Evolutionary conservation across 2,329 filamentous ascomycete genomes (phyloP).

Genomic region (Aureobasidium sp.): DNA sequence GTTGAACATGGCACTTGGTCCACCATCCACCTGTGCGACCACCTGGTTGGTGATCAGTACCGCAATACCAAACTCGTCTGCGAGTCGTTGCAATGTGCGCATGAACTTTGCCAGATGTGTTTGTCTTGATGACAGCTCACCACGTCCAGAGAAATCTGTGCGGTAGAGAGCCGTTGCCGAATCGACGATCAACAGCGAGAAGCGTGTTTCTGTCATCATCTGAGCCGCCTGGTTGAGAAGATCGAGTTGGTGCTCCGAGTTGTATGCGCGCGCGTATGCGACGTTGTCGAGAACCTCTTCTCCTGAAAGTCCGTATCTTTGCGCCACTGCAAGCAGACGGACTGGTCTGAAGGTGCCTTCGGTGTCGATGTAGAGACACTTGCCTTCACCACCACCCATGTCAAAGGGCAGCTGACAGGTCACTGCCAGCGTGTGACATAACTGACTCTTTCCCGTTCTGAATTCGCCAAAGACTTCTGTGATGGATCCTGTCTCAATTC

Average conservation of each 20-base stretch:
- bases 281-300: constrained; percentile 98
- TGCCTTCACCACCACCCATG: constrained; percentile 97
- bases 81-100: constrained; percentile 71
- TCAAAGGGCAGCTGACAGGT: constrained; percentile 97
- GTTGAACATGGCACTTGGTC: constrained; percentile 96
- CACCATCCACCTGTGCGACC: constrained; percentile 94
- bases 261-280: constrained; percentile 95
- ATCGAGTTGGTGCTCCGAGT: constrained; percentile 95
- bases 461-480: constrained; percentile 99
- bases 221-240: constrained; percentile 88
- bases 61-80: constrained; percentile 83
- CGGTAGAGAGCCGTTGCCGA: constrained; percentile 92
- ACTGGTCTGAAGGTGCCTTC: constrained; percentile 95
- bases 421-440: constrained; percentile 96
- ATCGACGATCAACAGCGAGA: constrained; percentile 92
- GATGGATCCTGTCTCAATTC: constrained; percentile 93
- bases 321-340: constrained; percentile 81
- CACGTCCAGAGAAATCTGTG: constrained; percentile 94
- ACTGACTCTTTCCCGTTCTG: constrained; percentile 94
- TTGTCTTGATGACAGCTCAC: constrained; percentile 90
- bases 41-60: constrained; percentile 99
- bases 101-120: constrained; percentile 84
- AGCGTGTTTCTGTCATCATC: constrained; percentile 99
- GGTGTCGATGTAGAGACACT: constrained; percentile 97
- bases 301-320: constrained; percentile 86